Conservation (phyloP, 2,329 filamentous ascomycete species). For the Venturia pyrina region DNA sequence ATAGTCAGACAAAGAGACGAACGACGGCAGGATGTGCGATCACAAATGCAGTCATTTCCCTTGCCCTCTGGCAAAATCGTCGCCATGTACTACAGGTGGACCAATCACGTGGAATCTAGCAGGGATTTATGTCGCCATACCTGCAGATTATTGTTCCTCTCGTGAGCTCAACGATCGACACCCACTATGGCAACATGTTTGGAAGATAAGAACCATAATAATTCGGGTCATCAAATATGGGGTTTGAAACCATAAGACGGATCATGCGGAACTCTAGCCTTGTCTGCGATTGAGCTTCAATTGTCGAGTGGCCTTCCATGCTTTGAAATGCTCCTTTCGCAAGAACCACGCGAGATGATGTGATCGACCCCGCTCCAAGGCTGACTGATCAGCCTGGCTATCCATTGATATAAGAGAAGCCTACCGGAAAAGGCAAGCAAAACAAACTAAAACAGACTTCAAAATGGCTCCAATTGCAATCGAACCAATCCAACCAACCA, state of each 20-base stretch:
- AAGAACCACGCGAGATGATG: not conserved
- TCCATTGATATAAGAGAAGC: not conserved
- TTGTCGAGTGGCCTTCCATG: not conserved
- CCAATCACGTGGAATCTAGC: not conserved
- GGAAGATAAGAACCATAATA: not conserved
- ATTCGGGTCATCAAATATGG: not conserved
- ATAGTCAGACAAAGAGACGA: not conserved
- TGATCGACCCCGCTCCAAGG: not conserved
- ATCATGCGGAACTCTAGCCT: not conserved
- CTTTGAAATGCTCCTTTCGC: not conserved
- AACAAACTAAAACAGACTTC: not conserved
- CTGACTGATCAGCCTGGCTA: not conserved
- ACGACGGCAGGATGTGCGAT: not conserved
- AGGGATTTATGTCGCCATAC: constrained; percentile 10
- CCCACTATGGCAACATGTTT: not conserved
- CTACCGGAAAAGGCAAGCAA: not conserved
- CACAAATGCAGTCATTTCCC: not conserved
- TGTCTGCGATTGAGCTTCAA: not conserved
- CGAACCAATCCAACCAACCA: constrained; percentile 32
- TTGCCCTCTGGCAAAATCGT: not conserved
- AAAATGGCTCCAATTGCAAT: constrained; percentile 52
- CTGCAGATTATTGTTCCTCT: constrained; percentile 2
- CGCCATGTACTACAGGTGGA: not conserved
- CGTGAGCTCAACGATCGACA: not conserved
- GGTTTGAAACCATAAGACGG: not conserved